Evolutionary conservation across 306 rosid species (phyloP).

Genomic region (Elaeagnus macrophylla): DNA sequence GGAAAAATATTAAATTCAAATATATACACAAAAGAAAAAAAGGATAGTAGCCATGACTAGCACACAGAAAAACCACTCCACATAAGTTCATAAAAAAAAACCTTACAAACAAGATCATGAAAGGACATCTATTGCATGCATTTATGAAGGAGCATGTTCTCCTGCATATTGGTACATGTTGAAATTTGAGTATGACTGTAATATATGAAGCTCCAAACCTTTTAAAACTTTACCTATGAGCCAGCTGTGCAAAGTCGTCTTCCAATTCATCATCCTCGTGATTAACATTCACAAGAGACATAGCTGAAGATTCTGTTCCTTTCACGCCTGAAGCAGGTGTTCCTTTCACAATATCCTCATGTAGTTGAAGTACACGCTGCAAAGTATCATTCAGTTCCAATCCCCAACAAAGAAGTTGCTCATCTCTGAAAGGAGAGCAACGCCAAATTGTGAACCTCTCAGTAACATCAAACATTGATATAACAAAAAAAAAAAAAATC

Average conservation of each 20-base stretch:
- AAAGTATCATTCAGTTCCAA: constrained; percentile 74
- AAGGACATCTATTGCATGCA: no score
- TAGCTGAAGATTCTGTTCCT: constrained; percentile 46
- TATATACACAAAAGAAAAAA: not conserved
- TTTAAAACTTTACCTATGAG: constrained; percentile 59
- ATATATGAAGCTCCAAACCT: no score
- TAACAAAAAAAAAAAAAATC: not conserved
- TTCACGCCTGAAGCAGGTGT: constrained; percentile 27
- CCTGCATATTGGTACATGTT: no score
- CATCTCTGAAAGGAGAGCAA: constrained; percentile 55
- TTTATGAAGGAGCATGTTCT: no score
- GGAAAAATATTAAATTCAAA: constrained; percentile 7
- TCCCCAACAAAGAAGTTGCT: constrained; percentile 65
- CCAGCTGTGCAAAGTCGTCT: constrained; percentile 78
- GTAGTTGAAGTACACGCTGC: constrained; percentile 69
- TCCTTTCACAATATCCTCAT: constrained; percentile 62
- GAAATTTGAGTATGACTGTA: no score
- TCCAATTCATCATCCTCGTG: constrained; percentile 83
- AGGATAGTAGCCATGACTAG: not conserved
- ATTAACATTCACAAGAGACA: constrained; percentile 59
- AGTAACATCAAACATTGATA: constrained; percentile 6
- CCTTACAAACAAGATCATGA: no score
- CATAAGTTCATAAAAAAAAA: no score
- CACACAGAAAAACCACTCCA: not conserved
- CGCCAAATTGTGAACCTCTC: constrained; percentile 17